phyloP scores from a whole-genome alignment of 2,329 filamentous ascomycete genomes.

The Fusarium sp. region DNA sequence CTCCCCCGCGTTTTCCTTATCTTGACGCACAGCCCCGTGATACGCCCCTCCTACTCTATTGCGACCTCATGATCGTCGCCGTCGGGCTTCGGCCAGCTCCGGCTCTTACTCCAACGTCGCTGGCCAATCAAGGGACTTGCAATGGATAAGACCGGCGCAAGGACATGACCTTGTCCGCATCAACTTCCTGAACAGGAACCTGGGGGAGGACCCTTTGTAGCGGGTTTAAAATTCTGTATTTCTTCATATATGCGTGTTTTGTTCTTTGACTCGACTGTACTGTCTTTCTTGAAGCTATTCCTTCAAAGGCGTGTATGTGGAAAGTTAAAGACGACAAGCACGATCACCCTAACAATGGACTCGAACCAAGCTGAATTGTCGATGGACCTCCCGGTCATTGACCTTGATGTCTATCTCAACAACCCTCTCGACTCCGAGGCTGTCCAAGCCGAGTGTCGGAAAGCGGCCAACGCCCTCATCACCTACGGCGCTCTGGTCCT shows the following conservation, averaged over 20 bases:
- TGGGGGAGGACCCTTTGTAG: slow-evolving; percentile 18
- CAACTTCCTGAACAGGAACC: slow-evolving; percentile 34
- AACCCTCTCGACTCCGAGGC: slow-evolving; percentile 53
- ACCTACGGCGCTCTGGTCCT: slow-evolving; percentile 67
- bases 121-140: slow-evolving; percentile 27
- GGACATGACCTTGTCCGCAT: slow-evolving; percentile 29
- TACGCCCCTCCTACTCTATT: slow-evolving; percentile 13
- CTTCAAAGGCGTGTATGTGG: neutral
- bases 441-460: slow-evolving; percentile 60
- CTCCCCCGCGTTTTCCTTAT: neutral
- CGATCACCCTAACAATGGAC: slow-evolving; percentile 26
- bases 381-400: slow-evolving; percentile 67
- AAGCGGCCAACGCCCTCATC: slow-evolving; percentile 64
- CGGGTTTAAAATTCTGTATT: neutral
- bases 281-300: neutral
- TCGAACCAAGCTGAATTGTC: slow-evolving; percentile 41
- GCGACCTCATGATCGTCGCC: slow-evolving; percentile 21
- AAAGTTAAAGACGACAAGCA: neutral
- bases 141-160: slow-evolving; percentile 23
- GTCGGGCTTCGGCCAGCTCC: slow-evolving; percentile 38
- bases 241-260: neutral
- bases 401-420: slow-evolving; percentile 64
- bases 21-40: slow-evolving; percentile 4
- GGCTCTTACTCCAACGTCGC: slow-evolving; percentile 1
- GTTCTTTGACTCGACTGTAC: neutral